Conservation (phyloP, 495 filamentous ascomycete genomes). For the Neurospora sp. region DNA sequence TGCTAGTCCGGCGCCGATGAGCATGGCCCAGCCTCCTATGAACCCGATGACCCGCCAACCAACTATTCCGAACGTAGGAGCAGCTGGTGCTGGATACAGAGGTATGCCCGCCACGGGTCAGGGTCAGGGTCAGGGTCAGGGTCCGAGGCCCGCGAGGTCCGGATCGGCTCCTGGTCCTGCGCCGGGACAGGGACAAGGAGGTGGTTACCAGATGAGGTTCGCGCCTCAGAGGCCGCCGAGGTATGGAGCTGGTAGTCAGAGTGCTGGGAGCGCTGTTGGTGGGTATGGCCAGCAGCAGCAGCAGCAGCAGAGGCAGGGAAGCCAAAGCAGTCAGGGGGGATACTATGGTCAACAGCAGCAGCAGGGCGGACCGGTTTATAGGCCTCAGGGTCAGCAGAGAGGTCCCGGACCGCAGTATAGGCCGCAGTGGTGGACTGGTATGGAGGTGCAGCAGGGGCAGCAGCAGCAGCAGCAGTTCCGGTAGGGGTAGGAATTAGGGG, state of each 20-base stretch:
- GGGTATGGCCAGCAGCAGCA: neutral
- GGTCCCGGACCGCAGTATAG: neutral
- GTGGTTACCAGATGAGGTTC: neutral
- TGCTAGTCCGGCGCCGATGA: neutral
- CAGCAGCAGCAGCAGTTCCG: neutral
- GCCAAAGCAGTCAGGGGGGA: neutral
- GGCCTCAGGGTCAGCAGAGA: neutral
- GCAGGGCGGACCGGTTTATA: neutral
- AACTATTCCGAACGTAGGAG: neutral
- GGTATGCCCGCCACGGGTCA: neutral
- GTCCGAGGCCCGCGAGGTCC: neutral
- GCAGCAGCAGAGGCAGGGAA: neutral
- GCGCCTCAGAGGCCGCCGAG: neutral
- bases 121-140: neutral
- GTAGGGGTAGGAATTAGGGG: no score
- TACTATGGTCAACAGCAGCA: neutral
- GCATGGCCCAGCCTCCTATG: neutral
- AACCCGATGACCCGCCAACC: neutral
- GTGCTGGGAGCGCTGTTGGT: neutral
- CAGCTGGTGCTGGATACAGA: neutral
- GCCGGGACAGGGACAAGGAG: neutral
- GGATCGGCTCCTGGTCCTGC: accelerated
- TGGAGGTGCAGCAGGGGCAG: neutral
- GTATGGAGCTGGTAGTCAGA: neutral
- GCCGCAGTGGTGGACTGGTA: neutral